Percentiles rank a stretch among this genome's conserved stretches.
phyloP scores from a whole-genome alignment of 805 yeast genomes.

The Wickerhamiella slavikovae region DNA sequence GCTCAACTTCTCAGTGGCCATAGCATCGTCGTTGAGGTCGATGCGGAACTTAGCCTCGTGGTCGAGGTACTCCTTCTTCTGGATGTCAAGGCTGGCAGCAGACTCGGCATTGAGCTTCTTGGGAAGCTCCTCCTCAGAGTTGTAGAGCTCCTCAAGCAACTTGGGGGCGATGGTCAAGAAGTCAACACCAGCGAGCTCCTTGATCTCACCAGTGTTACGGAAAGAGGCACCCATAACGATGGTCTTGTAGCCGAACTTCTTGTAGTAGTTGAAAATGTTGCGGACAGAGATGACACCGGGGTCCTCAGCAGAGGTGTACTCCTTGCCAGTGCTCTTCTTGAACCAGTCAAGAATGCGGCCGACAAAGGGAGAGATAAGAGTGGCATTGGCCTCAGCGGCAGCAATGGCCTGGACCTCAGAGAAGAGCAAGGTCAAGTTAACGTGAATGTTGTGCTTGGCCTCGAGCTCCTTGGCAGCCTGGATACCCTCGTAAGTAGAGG shows the following conservation, averaged over 20 bases:
- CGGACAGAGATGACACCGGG: conserved; percentile 94
- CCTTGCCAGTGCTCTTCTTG: conserved; percentile 84
- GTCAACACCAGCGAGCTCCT: conserved; percentile 93
- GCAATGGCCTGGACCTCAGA: conserved; percentile 97
- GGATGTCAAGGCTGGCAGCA: conserved; percentile 33
- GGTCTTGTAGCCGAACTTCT: conserved; percentile 88
- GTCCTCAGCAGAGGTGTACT: conserved; percentile 59
- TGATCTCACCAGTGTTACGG: conserved; percentile 92
- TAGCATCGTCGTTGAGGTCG: conserved; percentile 82
- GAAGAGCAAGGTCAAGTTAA: conserved; percentile 87
- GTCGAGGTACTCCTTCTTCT: conserved; percentile 62
- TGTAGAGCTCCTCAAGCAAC: conserved; percentile 69
- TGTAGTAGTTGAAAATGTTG: conserved; percentile 87
- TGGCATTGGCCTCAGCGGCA: conserved; percentile 91
- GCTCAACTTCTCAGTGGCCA: conserved; percentile 94
- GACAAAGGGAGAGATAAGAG: conserved; percentile 94
- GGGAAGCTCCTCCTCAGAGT: conserved; percentile 65
- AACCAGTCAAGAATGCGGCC: conserved; percentile 98
- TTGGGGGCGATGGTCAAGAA: conserved; percentile 88
- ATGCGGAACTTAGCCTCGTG: conserved; percentile 84
- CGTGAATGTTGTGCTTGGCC: conserved; percentile 74
- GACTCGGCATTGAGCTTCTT: conserved; percentile 49
- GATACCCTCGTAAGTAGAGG: conserved; percentile 98
- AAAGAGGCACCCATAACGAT: conserved; percentile 99
- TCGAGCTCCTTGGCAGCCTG: conserved; percentile 96